Base-by-base conservation (phyloP, 2,329 filamentous ascomycete species). In the Epichloe coenophiala region DNA sequence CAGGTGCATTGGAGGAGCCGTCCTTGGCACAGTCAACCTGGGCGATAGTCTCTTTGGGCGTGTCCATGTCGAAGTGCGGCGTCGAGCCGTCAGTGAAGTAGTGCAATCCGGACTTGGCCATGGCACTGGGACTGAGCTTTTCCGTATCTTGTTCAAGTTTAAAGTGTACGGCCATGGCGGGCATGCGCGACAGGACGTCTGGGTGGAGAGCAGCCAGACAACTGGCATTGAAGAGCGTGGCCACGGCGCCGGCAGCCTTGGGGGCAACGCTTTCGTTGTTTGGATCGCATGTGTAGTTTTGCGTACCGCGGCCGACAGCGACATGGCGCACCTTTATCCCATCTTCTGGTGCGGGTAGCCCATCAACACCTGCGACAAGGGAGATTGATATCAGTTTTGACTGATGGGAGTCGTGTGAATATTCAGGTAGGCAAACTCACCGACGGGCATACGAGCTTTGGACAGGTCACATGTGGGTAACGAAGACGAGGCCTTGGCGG, bases 271-370 rank as follows among this genome's bases (percentile, higher is more conserved):
- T 77, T 2, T 77, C 63, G 58, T 84, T 77, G 55, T 68, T 68
- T 49, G 75, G 70, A 52, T 78, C 72, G 73, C 91, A 96, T 48
- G 88, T 94, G 73, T 96, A 97, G 76, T 96, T 96, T 71, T 96
- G 83, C 7, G 86, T 93, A 53, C 91, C 91, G 43, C 88, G 83
- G 60, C 91, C 91, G 55, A 96, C 73, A 62, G 85, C 87, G 50
- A 96, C 84, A 67, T 94, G 87, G 62, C 80, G 77, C 47, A 94
- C 74, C 3, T 63, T 71, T 33, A 87, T 71, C 51, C 83, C 85
- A 6, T 71, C 57, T 0, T 78, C 69, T 13, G 81, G 80, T 7
- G 72, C 56, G 13, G 84, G 81, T 6, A 95, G 75, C 15, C 77
- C 69, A 6, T 72, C 72, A 44, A 80, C 72, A 56, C 74, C 78